These are phyloP conservation scores for Fraxinus xanthoxyloides DNA, from an alignment of 305 asterid genomes.

Conservation along the genomic window DNA sequence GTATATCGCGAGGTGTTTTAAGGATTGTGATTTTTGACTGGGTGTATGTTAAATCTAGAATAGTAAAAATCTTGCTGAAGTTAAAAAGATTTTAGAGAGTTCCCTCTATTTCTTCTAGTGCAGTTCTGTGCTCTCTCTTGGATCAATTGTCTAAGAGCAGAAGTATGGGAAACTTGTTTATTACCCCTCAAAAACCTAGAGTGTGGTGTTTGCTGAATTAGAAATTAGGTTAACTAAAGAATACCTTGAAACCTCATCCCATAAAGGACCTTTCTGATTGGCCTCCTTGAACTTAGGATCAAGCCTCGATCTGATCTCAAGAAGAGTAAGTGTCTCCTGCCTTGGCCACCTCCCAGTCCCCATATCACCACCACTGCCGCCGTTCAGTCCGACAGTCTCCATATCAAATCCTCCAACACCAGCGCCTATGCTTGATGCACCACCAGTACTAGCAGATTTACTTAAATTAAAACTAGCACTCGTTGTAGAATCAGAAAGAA, in stretches of 20 bases:
- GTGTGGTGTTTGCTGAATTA: neutral
- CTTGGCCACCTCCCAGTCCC: conserved; percentile 93
- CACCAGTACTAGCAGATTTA: conserved; percentile 9
- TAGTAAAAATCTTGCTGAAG: neutral
- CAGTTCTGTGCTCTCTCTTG: neutral
- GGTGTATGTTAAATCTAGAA: neutral
- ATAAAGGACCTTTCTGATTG: conserved; percentile 89
- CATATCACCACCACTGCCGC: conserved; percentile 31
- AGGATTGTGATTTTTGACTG: neutral
- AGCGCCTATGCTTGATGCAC: conserved; percentile 25
- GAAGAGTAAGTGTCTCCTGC: conserved; percentile 97
- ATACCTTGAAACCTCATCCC: conserved; percentile 98
- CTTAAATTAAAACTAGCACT: conserved; percentile 5
- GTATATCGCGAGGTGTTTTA: neutral
- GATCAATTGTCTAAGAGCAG: neutral
- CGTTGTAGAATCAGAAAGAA: conserved; percentile 36
- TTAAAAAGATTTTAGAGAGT: neutral
- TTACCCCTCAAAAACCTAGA: neutral
- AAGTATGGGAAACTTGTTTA: neutral
- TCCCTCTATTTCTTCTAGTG: neutral
- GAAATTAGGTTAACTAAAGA: conserved; percentile 6
- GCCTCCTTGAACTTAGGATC: conserved; percentile 91
- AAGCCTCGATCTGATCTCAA: conserved; percentile 87
- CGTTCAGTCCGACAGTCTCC: conserved; percentile 19
- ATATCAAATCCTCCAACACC: conserved; percentile 43